Evolutionary conservation across 2,329 filamentous ascomycete species (phyloP).

Genomic region (Colletotrichum ledebouriae): DNA sequence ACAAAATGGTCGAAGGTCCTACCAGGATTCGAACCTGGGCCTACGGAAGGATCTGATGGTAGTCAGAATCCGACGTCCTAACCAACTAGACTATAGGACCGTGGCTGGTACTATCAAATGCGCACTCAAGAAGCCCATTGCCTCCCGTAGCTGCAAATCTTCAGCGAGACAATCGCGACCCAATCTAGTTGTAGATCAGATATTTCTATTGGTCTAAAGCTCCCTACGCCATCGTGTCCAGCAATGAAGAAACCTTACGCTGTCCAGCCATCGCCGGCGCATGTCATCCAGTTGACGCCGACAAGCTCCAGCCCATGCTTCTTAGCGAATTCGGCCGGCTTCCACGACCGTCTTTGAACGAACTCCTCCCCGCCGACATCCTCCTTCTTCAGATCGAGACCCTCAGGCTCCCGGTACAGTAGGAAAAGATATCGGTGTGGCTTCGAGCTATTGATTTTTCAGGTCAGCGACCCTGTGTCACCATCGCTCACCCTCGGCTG

Average conservation of each 20-base stretch:
- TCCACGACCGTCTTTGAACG: slow-evolving; percentile 58
- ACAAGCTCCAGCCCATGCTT: slow-evolving; percentile 56
- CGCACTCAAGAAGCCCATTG: accelerated
- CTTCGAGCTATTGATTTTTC: slow-evolving; percentile 53
- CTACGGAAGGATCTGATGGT: slow-evolving; percentile 26
- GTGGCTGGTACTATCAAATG: accelerated
- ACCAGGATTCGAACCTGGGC: slow-evolving; percentile 40
- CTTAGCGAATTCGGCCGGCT: slow-evolving; percentile 54
- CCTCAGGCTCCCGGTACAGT: slow-evolving; percentile 57
- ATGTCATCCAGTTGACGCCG: slow-evolving; percentile 61
- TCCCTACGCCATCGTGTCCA: not conserved
- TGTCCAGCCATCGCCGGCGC: slow-evolving; percentile 60
- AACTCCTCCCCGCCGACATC: slow-evolving; percentile 64
- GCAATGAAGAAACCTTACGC: slow-evolving; percentile 39
- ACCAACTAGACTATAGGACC: slow-evolving; percentile 41
- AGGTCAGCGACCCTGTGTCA: not conserved
- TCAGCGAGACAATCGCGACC: no score
- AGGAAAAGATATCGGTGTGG: slow-evolving; percentile 63
- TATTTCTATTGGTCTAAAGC: no score
- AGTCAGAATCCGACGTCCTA: slow-evolving; percentile 41
- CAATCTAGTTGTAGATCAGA: no score
- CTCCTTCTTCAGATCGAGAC: slow-evolving; percentile 52
- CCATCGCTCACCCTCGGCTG: not conserved
- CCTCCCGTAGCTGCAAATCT: no score
- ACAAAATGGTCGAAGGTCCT: not conserved